Base-by-base conservation (phyloP, 2,329 filamentous ascomycete genomes). In the Nemania sp. region DNA sequence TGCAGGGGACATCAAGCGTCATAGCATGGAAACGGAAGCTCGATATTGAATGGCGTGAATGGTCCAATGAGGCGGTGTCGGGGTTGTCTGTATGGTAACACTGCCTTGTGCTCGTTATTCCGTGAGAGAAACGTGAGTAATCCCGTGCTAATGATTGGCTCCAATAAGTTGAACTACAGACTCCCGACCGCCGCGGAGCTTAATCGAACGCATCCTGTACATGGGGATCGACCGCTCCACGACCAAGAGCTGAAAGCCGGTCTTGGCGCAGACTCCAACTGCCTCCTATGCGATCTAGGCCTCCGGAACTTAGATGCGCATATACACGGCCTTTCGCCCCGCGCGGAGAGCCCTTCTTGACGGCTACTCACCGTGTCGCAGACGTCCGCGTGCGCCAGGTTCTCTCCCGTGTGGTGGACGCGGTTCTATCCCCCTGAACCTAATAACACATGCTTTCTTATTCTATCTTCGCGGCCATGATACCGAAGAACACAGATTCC, bases 51-150 rank as follows among this genome's bases (percentile, higher is more conserved):
- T 27, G 22, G 11, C 24, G 7, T 26, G n/a, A 13, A 57, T 53
- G 15, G 24, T 53, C 55, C 61, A 64, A 57, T 64, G 32, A 61
- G 51, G 38, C 20, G 32, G 29, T 56, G 18, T 22, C 20, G 59
- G 11, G 27, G 32, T 22, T 32, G 18, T 51, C 47, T 22, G 41
- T 55, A 59, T 51, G 58, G 57, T 52, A 47, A 35, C 49, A 45
- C 24, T 32, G 27, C 35, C 5, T 13, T 56, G 35, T 13, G 1
- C 29, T 20, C 15, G n/a, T n/a, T 18, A 3, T 47, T 62, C 52
- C 54, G 20, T 20, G 38, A 43, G 45, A 55, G 35, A 56, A 70
- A 70, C 68, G 68, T 70, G 68, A 62, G 66, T 29, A 68, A 59
- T 60, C 24, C 22, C 13, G 18, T 49, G 35, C 35, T 56, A 15